Base-by-base conservation (phyloP, 176 grass and related monocot genomes). In the Secale cereale region DNA sequence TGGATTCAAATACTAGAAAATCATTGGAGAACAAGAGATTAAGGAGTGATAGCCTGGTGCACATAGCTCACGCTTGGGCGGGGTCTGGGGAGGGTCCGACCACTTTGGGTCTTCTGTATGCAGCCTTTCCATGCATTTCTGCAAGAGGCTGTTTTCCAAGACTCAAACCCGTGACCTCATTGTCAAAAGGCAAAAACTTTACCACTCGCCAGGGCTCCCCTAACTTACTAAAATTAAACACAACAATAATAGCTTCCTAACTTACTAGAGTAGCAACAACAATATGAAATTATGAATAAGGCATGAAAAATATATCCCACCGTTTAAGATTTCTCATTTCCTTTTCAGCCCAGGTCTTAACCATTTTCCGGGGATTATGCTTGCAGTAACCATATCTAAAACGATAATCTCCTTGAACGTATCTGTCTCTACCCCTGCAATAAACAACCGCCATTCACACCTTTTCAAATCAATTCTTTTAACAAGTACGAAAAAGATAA, bases 271-370 rank as follows among this genome's bases (percentile, higher is more conserved):
- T 64, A n/a, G n/a, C n/a, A 33, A 19, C 17, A 52, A 52, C 16
- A 52, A 52, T 52, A 52, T 19, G 48, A 29, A 73, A 33, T 59
- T 29, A 57, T 20, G 52, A 61, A 59, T 28, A 85, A 59, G 35
- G 59, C 40, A 72, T 69, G 40, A 19, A 67, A 35, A 79, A 72
- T 69, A 41, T 29, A 19, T 70, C 79, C 80, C 78, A 98, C 93
- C 91, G 83, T 59, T 89, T 22, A 76, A 98, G 97, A 80, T 98
- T 98, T 71, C 97, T 82, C 87, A 89, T 95, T 86, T 98, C 93
- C 91, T 98, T 98, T 81, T 98, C 93, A 69, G 97, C 93, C 93
- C 93, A 98, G 61, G 97, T 99, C 81, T 99, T 96, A n/a, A 99
- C 97, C 97, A 99, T 99, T 85, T 99, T 99, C 57, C 93, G 87